Conservation (phyloP, 2,329 filamentous ascomycete genomes). For the Coniochaeta pulveracea region DNA sequence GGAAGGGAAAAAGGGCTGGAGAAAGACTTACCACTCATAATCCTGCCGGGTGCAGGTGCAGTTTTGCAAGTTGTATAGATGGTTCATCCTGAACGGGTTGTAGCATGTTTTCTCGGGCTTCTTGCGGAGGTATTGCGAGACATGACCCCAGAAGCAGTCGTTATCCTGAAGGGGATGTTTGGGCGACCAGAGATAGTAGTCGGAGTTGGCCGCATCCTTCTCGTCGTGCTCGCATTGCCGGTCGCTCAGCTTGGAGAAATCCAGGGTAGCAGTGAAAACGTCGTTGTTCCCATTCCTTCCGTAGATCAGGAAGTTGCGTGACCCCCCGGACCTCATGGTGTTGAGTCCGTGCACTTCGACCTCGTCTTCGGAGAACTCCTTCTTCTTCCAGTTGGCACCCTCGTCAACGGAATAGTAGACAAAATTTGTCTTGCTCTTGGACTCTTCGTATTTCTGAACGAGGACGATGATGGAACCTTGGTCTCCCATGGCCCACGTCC, state of each 20-base stretch:
- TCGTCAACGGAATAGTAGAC: slow-evolving; percentile 49
- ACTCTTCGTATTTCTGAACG: slow-evolving; percentile 56
- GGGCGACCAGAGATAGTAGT: slow-evolving; percentile 84
- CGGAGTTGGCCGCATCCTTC: slow-evolving; percentile 36
- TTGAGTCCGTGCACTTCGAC: slow-evolving; percentile 71
- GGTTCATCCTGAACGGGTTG: slow-evolving; percentile 63
- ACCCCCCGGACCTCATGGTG: slow-evolving; percentile 79
- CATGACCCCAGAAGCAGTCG: slow-evolving; percentile 86
- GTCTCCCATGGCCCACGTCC: slow-evolving; percentile 92
- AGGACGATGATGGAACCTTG: slow-evolving; percentile 89
- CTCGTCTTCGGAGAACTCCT: slow-evolving; percentile 60
- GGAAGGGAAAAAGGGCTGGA: slow-evolving; percentile 1
- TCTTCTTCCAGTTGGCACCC: slow-evolving; percentile 67
- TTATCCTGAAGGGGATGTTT: slow-evolving; percentile 68
- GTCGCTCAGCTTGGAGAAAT: slow-evolving; percentile 74
- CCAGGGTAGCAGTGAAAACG: slow-evolving; percentile 68
- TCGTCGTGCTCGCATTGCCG: slow-evolving; percentile 61
- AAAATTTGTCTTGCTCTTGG: slow-evolving; percentile 41
- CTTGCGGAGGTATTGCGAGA: slow-evolving; percentile 84
- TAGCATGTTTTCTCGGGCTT: slow-evolving; percentile 68
- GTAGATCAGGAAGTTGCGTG: slow-evolving; percentile 89
- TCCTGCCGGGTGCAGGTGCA: slow-evolving; percentile 78
- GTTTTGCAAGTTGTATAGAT: slow-evolving; percentile 62
- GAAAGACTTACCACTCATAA: slow-evolving; percentile 70
- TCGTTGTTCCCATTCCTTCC: slow-evolving; percentile 49